Percentiles rank a stretch among this genome's conserved stretches.
Evolutionary conservation across 2,329 filamentous ascomycete genomes (phyloP).

Genomic region (Sporothrix humicola): DNA sequence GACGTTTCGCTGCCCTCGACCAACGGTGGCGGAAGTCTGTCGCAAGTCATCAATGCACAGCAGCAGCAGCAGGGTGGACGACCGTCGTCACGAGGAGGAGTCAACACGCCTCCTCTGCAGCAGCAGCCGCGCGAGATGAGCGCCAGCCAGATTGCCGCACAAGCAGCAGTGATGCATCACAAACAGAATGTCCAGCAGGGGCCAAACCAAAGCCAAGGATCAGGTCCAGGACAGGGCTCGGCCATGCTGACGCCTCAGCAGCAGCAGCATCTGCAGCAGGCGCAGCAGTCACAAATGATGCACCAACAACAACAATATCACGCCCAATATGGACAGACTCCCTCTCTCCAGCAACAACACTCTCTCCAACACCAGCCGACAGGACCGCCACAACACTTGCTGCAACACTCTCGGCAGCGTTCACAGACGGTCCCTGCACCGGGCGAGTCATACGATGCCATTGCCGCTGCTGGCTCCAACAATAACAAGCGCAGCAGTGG

Average conservation of each 20-base stretch:
- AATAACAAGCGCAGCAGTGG: slow-evolving; percentile 53
- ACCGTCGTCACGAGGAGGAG: background rate
- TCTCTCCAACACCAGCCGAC: slow-evolving; percentile 58
- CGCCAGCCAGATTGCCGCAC: slow-evolving; percentile 80
- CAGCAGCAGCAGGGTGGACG: slow-evolving; percentile 27
- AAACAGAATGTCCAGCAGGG: slow-evolving; percentile 46
- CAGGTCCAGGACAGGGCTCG: background rate
- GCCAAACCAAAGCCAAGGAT: background rate
- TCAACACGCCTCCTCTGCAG: slow-evolving; percentile 27
- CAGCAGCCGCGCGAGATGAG: slow-evolving; percentile 50
- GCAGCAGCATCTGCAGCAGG: slow-evolving; percentile 58
- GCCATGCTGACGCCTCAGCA: slow-evolving; percentile 38
- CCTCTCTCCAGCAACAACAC: slow-evolving; percentile 43
- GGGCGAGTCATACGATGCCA: slow-evolving; percentile 50
- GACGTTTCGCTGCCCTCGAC: slow-evolving; percentile 73
- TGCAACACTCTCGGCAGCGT: slow-evolving; percentile 63
- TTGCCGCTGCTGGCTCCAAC: slow-evolving; percentile 36
- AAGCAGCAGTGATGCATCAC: slow-evolving; percentile 74
- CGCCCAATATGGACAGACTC: slow-evolving; percentile 45
- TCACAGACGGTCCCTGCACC: slow-evolving; percentile 74
- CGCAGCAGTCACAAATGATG: slow-evolving; percentile 49
- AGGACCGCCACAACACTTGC: slow-evolving; percentile 46
- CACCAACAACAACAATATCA: slow-evolving; percentile 53
- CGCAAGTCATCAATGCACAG: slow-evolving; percentile 53
- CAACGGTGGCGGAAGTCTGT: slow-evolving; percentile 58